Base-by-base conservation (phyloP, 1,139 yeast species). In the Geotrichum bryndzae region DNA sequence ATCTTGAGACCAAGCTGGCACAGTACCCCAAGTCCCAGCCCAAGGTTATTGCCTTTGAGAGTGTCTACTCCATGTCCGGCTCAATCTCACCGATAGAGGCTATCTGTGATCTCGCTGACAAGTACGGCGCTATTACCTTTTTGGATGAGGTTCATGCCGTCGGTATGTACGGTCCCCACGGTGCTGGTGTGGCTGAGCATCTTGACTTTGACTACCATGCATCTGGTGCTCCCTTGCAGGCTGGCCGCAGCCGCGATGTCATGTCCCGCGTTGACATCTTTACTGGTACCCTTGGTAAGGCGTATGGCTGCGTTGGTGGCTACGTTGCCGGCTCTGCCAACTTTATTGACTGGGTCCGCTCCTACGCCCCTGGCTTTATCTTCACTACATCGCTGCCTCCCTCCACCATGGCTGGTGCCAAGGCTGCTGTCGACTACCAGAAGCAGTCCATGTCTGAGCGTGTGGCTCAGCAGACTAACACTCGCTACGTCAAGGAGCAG, bases 121-220 rank as follows among this genome's bases (percentile, higher is more conserved):
- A 94, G 77, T 94, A 95, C 74, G 98, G 98, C 65, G 98, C 98
- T 53, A 78, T 94, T 70, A 94, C 99, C 54, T 94, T 94, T 76
- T 81, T 95, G 73, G 99, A 94, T 75, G 99, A 94, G 77, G 99
- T 94, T 56, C 99, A 94, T 73, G 98, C 99, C 53, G 98, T 95
- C 60, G 99, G 99, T 62, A 84, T 94, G 88, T 94, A 94, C 74
- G 99, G 99, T 71, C 98, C 99, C 65, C 97, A 90, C 72, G 99
- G 99, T 72, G 99, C 97, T 53, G 99, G 99, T 78, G 98, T 94
- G 61, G 97, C 98, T 58, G 99, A 95, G 77, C 99, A 94, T 74
- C 81, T 88, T 72, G 89, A 94, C 76, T 92, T 90, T 71, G 89
- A 89, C 56, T 85, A 86, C 64, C 96, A 91, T 74, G 79, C 82